Base-by-base conservation (phyloP, 306 rosid genomes). In the Phaseolus lunatus region DNA sequence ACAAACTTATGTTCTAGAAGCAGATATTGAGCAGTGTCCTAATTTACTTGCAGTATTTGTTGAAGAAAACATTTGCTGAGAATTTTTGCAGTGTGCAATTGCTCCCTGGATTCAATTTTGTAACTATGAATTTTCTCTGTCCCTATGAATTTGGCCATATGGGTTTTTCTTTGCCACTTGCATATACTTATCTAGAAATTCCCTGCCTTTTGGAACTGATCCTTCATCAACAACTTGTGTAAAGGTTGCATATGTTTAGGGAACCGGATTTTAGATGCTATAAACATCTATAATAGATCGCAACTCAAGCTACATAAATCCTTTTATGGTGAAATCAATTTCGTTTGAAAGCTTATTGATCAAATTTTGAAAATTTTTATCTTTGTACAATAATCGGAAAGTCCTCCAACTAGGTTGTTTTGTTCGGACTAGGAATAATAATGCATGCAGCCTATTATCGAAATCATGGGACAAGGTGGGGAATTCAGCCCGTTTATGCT, bases 61-160 rank as follows among this genome's bases (percentile, higher is more conserved):
- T n/a, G 90, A 84, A 79, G 81, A 48, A n/a, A 83, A 67, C 23
- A 72, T 78, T 57, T 89, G 86, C 85, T 88, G 95, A 41, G 98
- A 94, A 72, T 89, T 86, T 82, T 95, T 95, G 93, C 99, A 95
- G 86, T 92, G 88, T 9, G 97, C 97, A 75, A 95, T 95, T 44
- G 99, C 99, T 85, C 99, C 99, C 63, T 95, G 97, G 52, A 95
- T 90, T 43, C 97, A 89, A 58, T 70, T 90, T 82, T 92, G 97
- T 44, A 85, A 84, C 83, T 95, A 97, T 12, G 97, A 90, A 75
- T 78, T 92, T 45, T 85, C 62, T 75, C 78, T 87, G n/a, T 83
- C 87, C 61, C 72, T 90, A 1, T 86, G 90, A 78, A 81, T 89
- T 73, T 89, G 92, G 20, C 94, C 91, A 71, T 76, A 83, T 19